Base-by-base conservation (phyloP, 441 rosid genomes). In the Hypseocharis bilobata region DNA sequence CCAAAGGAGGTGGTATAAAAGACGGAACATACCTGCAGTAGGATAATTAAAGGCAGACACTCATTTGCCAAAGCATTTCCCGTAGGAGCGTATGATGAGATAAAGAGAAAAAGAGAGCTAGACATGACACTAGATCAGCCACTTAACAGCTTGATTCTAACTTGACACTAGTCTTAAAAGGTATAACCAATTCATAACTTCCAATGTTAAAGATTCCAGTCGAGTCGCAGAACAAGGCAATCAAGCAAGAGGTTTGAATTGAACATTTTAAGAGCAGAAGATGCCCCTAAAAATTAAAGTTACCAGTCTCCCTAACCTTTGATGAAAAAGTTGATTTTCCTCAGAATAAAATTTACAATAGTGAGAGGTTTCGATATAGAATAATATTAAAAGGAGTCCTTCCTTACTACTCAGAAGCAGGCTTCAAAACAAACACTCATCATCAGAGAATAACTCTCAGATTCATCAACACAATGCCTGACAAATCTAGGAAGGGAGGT, bases 1-100 rank as follows among this genome's bases (percentile, higher is more conserved):
- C 86, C 88, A 88, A 38, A 57, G 96, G 92, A 72, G 99, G 98
- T 61, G 98, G 99, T 76, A 93, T 76, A 67, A 93, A 93, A 78
- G 99, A 93, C 75, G 99, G 99, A 70, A 93, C 96, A 83, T 93
- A 93, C 86, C 99, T 93, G 83, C 86, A 83, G 72, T 76, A 70
- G 74, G 68, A 66, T 76, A 38, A 71, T 64, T 55, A 57, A 68
- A 30, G 76, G 77, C 82, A 82, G 83, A 78, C 71, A 78, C 79
- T 88, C 73, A 69, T 63, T 71, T 60, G 65, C 72, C 52, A 65
- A 25, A 70, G 77, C 51, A 69, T 30, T 59, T 26, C 30, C 7
- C 20, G 30, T 3, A 57, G 20, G 22, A 38, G 27, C 38, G 17
- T 26, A 55, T 45, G 68, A 51, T 45, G 36, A 30, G 47, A 51